Conservation (phyloP, 768 basidiomycete genomes). For the Pleurotus salmoneostramineus region DNA sequence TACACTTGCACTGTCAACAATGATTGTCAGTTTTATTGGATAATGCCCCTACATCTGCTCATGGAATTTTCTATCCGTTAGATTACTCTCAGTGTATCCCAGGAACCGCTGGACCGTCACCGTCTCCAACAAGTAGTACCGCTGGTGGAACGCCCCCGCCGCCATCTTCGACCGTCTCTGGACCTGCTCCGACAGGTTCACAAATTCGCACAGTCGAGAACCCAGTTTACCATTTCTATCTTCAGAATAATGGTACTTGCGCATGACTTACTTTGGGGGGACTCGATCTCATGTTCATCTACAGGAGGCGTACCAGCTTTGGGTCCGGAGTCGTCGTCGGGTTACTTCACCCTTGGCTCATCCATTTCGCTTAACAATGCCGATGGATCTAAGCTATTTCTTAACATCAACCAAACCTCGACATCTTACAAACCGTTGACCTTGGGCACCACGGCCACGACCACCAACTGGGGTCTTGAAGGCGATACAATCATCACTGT, state of each 20-base stretch:
- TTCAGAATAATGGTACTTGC: constrained; percentile 41
- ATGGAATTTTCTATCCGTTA: constrained; percentile 12
- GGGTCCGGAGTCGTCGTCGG: constrained; percentile 48
- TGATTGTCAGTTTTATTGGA: constrained; percentile 23
- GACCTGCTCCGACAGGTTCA: constrained; percentile 35
- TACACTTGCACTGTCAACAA: constrained; percentile 38
- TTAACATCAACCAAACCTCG: constrained; percentile 42
- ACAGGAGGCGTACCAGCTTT: constrained; percentile 45
- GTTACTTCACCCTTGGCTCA: constrained; percentile 44
- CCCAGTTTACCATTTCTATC: constrained; percentile 55
- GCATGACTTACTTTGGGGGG: neutral
- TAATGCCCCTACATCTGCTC: neutral
- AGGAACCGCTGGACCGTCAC: constrained; percentile 24
- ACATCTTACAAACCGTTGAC: constrained; percentile 47
- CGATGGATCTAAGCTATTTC: constrained; percentile 38
- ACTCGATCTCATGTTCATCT: neutral
- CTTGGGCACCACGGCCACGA: constrained; percentile 40
- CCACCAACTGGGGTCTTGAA: constrained; percentile 53
- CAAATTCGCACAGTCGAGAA: constrained; percentile 50
- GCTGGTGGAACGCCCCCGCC: constrained; percentile 12
- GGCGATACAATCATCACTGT: constrained; percentile 59
- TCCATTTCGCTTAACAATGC: constrained; percentile 41
- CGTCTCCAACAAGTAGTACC: constrained; percentile 18
- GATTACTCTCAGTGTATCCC: constrained; percentile 56
- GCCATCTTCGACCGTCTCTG: constrained; percentile 25